Percentiles rank a stretch among this genome's conserved stretches.
These are phyloP conservation scores for Hypoxylon sp. DNA, from an alignment of 2,329 filamentous ascomycete genomes.

Conservation along the genomic window DNA sequence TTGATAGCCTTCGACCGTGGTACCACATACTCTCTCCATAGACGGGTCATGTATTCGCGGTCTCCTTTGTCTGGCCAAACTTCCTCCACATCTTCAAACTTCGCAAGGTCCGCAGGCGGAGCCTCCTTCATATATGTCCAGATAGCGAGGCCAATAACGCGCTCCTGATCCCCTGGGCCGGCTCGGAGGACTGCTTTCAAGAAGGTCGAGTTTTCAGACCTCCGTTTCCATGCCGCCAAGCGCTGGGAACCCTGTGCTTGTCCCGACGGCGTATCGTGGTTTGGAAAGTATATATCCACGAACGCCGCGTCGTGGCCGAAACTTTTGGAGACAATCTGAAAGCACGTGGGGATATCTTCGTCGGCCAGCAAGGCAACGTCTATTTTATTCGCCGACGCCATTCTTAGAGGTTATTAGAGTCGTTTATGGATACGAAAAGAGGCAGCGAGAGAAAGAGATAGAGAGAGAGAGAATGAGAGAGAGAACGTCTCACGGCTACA, in stretches of 20 bases:
- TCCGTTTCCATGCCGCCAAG: slow-evolving; percentile 37
- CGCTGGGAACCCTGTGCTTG: slow-evolving; percentile 40
- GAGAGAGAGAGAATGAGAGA: too few relatives aligned
- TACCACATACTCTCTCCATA: slow-evolving; percentile 45
- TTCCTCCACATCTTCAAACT: slow-evolving; percentile 39
- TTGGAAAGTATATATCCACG: slow-evolving; percentile 44
- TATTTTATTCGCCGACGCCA: slow-evolving; percentile 14
- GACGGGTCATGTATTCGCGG: slow-evolving; percentile 42
- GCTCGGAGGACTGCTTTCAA: slow-evolving; percentile 39
- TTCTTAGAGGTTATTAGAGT: too few relatives aligned
- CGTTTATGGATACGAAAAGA: too few relatives aligned
- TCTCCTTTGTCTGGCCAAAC: slow-evolving; percentile 44
- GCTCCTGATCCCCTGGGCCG: slow-evolving; percentile 8
- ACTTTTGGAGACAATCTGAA: slow-evolving; percentile 40
- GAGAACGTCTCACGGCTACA: too few relatives aligned
- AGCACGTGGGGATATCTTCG: slow-evolving; percentile 43
- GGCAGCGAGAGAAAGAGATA: neutral
- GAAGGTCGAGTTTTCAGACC: slow-evolving; percentile 28
- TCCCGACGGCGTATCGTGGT: slow-evolving; percentile 40
- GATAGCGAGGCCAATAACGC: slow-evolving; percentile 41
- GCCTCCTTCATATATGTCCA: slow-evolving; percentile 46
- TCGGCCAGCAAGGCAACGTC: slow-evolving; percentile 28
- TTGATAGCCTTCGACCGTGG: slow-evolving; percentile 36
- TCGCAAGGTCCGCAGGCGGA: slow-evolving; percentile 38
- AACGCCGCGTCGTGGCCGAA: slow-evolving; percentile 46